Evolutionary conservation across 1,139 yeast genomes (phyloP).

Genomic region (Blastobotrys illinoisensis): DNA sequence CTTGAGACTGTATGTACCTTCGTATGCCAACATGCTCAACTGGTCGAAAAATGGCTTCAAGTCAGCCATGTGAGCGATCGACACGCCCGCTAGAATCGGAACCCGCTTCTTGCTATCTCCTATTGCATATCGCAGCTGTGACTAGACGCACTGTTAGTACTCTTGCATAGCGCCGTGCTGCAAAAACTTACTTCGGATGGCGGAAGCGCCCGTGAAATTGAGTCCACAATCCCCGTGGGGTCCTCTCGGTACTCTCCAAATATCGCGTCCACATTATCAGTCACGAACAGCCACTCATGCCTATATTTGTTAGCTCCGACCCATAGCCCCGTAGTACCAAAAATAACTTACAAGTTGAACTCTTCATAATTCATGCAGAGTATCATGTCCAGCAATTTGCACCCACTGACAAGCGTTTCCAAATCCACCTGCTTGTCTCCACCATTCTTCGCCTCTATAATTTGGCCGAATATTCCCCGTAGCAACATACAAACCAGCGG

Average conservation of each 20-base stretch:
- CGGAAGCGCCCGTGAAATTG: constrained; percentile 23
- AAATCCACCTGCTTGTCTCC: constrained; percentile 25
- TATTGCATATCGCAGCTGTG: not conserved
- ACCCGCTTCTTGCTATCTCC: constrained; percentile 5
- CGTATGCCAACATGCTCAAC: constrained; percentile 67
- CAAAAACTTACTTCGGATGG: not conserved
- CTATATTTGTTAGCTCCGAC: constrained; percentile 42
- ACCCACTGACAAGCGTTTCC: constrained; percentile 41
- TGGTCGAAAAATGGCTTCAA: constrained; percentile 67
- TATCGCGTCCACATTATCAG: constrained; percentile 63
- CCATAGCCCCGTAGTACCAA: not conserved
- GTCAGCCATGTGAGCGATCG: constrained; percentile 34
- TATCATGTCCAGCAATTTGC: constrained; percentile 73
- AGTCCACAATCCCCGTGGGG: constrained; percentile 38
- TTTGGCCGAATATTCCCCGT: constrained; percentile 43
- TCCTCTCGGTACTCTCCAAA: constrained; percentile 28
- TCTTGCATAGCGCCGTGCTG: not conserved
- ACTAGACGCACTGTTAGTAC: not conserved
- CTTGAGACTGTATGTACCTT: constrained; percentile 57
- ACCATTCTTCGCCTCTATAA: constrained; percentile 36
- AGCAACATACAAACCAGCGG: constrained; percentile 59
- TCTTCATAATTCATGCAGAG: constrained; percentile 68
- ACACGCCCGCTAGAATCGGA: constrained; percentile 7
- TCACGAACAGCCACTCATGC: constrained; percentile 65
- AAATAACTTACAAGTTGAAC: constrained; percentile 47